phyloP scores from a whole-genome alignment of 495 filamentous ascomycete genomes.

The Tuber microsphaerosporum region DNA sequence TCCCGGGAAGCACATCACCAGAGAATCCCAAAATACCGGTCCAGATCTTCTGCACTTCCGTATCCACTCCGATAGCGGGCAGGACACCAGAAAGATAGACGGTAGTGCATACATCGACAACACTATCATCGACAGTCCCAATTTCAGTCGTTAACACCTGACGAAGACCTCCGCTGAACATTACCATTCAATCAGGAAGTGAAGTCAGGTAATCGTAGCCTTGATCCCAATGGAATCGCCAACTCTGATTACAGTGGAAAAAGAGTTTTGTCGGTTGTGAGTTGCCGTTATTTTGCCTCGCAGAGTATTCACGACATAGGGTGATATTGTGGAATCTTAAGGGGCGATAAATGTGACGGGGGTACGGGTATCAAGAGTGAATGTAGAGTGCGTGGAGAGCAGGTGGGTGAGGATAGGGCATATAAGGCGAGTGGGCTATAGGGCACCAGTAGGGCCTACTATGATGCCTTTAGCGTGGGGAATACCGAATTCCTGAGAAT shows the following conservation, averaged over 20 bases:
- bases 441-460: no score
- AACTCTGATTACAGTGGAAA: conserved; percentile 33
- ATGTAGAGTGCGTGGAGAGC: no score
- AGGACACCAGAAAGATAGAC: conserved; percentile 39
- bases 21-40: conserved; percentile 48
- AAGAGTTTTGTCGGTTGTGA: conserved; percentile 9
- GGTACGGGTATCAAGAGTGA: no score
- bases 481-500: no score
- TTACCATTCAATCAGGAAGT: conserved; percentile 39
- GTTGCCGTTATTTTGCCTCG: no score
- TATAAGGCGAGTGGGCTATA: no score
- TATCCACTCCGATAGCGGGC: conserved; percentile 13
- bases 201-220: conserved; percentile 36
- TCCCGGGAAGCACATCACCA: conserved; percentile 47
- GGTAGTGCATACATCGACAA: conserved; percentile 29
- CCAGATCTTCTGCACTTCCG: conserved; percentile 41
- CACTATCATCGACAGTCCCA: conserved; percentile 43
- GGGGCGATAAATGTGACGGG: conserved; percentile 10
- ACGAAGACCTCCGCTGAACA: conserved; percentile 44
- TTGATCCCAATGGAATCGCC: conserved; percentile 42
- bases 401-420: no score
- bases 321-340: no score
- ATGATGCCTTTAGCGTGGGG: no score
- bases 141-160: conserved; percentile 38
- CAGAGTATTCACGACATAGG: no score